Conservation (phyloP, 2,329 filamentous ascomycete species). For the Chaetomiaceae sp. region DNA sequence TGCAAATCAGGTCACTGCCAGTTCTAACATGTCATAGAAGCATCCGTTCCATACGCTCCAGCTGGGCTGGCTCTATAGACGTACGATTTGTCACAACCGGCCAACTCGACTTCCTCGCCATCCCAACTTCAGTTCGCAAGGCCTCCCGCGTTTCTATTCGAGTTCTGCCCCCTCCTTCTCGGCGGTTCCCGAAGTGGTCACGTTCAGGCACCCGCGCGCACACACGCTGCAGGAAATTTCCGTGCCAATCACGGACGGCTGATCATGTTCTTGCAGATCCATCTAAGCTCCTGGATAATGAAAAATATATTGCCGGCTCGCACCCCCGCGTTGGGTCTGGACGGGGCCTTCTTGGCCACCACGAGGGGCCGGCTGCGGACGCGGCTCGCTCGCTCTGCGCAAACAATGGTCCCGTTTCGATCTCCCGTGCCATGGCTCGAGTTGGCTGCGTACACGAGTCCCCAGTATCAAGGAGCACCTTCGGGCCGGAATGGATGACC, state of each 20-base stretch:
- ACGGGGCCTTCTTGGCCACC: not conserved
- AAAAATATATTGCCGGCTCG: constrained; percentile 11
- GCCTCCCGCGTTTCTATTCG: too few relatives aligned
- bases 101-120: not conserved
- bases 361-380: not conserved
- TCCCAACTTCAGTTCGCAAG: not conserved
- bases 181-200: not conserved
- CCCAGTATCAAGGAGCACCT: not conserved
- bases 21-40: too few relatives aligned
- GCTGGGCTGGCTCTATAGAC: too few relatives aligned
- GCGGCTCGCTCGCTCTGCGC: not conserved
- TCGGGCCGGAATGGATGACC: not conserved
- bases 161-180: constrained; percentile 1
- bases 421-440: too few relatives aligned
- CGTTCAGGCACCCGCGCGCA: too few relatives aligned
- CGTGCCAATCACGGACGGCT: not conserved
- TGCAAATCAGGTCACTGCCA: too few relatives aligned
- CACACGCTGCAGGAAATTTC: not conserved
- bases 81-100: too few relatives aligned
- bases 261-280: not conserved
- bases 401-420: too few relatives aligned
- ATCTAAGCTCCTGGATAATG: constrained; percentile 4
- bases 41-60: too few relatives aligned
- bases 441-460: too few relatives aligned
- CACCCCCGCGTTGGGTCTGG: not conserved